Conservation (phyloP, 1,139 yeast species). For the Candida smagusa region DNA sequence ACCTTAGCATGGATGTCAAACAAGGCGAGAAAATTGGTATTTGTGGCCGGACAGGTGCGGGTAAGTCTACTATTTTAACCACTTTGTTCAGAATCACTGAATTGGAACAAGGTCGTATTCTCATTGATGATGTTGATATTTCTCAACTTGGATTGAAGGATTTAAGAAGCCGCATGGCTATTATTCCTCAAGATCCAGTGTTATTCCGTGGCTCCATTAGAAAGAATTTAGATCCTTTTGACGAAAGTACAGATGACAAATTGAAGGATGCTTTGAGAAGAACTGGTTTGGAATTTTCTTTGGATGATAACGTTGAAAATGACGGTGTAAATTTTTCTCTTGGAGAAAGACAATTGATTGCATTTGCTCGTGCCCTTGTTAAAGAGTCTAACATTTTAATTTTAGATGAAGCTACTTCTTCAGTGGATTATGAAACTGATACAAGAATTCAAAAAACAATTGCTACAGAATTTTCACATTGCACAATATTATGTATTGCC, state of each 20-base stretch:
- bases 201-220: slow-evolving; percentile 16
- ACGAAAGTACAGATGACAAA: slow-evolving; percentile 25
- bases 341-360: slow-evolving; percentile 40
- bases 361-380: slow-evolving; percentile 40
- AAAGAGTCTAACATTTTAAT: slow-evolving; percentile 34
- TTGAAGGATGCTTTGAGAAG: slow-evolving; percentile 35
- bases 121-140: slow-evolving; percentile 59
- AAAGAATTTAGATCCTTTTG: slow-evolving; percentile 13
- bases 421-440: slow-evolving; percentile 42
- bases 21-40: slow-evolving; percentile 64
- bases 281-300: slow-evolving; percentile 22
- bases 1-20: slow-evolving; percentile 40
- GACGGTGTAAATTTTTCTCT: slow-evolving; percentile 39
- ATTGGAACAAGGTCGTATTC: slow-evolving; percentile 44
- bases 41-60: slow-evolving; percentile 77
- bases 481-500: slow-evolving; percentile 41
- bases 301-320: slow-evolving; percentile 37
- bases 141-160: slow-evolving; percentile 22
- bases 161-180: slow-evolving; percentile 14
- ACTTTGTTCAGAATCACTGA: slow-evolving; percentile 60
- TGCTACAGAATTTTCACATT: slow-evolving; percentile 28
- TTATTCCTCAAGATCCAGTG: slow-evolving; percentile 20
- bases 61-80: slow-evolving; percentile 63
- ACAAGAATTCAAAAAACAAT: slow-evolving; percentile 34
- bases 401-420: slow-evolving; percentile 41